These are phyloP conservation scores for Anthracocystis walkeri DNA, from an alignment of 1,284 basidiomycete genomes.

Conservation along the genomic window DNA sequence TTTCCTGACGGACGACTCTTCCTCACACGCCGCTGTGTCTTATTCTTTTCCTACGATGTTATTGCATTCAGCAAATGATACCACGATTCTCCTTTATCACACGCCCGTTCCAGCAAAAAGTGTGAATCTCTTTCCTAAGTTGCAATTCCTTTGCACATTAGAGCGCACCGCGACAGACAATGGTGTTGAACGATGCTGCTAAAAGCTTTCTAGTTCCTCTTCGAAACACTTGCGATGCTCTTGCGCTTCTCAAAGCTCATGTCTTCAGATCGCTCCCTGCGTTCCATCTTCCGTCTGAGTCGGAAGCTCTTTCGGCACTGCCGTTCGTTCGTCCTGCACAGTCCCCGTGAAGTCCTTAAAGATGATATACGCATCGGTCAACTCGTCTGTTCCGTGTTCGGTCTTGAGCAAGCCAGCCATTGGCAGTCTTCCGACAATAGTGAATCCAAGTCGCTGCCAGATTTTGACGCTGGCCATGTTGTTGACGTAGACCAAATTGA, in stretches of 20 bases:
- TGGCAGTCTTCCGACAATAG: slow-evolving; percentile 84
- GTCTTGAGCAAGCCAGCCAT: slow-evolving; percentile 81
- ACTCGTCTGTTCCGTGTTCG: slow-evolving; percentile 76
- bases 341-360: slow-evolving; percentile 78
- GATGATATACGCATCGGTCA: slow-evolving; percentile 86
- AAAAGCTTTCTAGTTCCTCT: no score
- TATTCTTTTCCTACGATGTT: slow-evolving; percentile 6
- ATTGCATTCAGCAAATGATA: slow-evolving; percentile 32
- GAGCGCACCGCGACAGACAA: neutral
- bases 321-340: slow-evolving; percentile 16
- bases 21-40: slow-evolving; percentile 21
- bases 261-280: slow-evolving; percentile 10
- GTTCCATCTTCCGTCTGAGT: slow-evolving; percentile 21
- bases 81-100: slow-evolving; percentile 9
- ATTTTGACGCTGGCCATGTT: slow-evolving; percentile 80
- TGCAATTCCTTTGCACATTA: neutral
- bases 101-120: no score
- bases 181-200: no score
- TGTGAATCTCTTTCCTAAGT: neutral
- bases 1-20: neutral
- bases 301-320: slow-evolving; percentile 14
- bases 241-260: no score
- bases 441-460: slow-evolving; percentile 88
- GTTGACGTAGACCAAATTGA: slow-evolving; percentile 91
- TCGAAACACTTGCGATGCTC: no score